Percentiles rank a stretch among this genome's conserved stretches.
Conservation (phyloP, 192 early-diverging fungal genomes). For the Linnemannia schmuckeri region DNA sequence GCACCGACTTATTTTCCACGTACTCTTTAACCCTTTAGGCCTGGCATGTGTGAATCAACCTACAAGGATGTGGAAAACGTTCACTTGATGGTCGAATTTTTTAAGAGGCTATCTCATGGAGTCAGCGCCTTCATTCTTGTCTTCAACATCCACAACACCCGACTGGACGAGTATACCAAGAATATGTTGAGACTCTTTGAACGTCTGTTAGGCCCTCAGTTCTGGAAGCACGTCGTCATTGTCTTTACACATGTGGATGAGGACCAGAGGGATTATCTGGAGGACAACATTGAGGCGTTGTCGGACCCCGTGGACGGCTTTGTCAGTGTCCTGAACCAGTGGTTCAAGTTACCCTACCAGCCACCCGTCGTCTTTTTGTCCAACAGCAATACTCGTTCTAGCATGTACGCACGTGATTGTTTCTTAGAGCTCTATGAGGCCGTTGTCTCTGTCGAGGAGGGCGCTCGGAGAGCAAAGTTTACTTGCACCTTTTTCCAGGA, state of each 20-base stretch:
- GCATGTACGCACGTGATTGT: slow-evolving; percentile 59
- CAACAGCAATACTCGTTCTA: slow-evolving; percentile 57
- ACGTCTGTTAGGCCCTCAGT: slow-evolving; percentile 61
- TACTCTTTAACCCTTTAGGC: slow-evolving; percentile 12
- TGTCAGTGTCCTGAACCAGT: slow-evolving; percentile 58
- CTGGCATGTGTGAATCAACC: slow-evolving; percentile 62
- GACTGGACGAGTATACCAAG: slow-evolving; percentile 66
- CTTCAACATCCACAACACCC: slow-evolving; percentile 65
- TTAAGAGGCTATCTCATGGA: slow-evolving; percentile 62
- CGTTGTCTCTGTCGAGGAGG: slow-evolving; percentile 54
- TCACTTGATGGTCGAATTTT: slow-evolving; percentile 61
- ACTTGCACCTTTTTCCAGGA: slow-evolving; percentile 63
- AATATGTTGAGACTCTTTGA: slow-evolving; percentile 65
- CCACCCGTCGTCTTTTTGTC: slow-evolving; percentile 65
- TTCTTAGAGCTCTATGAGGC: slow-evolving; percentile 62
- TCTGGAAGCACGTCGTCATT: slow-evolving; percentile 66
- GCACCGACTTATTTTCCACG: background rate
- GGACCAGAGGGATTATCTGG: slow-evolving; percentile 59
- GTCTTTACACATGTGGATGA: slow-evolving; percentile 70
- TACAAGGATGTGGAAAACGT: slow-evolving; percentile 59
- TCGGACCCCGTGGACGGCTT: slow-evolving; percentile 61
- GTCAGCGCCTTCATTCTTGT: slow-evolving; percentile 67
- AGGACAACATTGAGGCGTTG: slow-evolving; percentile 59
- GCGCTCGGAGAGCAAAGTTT: slow-evolving; percentile 56
- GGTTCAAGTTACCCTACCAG: slow-evolving; percentile 58